Base-by-base conservation (phyloP, 2,329 filamentous ascomycete species). In the Arthroderma uncinatum region DNA sequence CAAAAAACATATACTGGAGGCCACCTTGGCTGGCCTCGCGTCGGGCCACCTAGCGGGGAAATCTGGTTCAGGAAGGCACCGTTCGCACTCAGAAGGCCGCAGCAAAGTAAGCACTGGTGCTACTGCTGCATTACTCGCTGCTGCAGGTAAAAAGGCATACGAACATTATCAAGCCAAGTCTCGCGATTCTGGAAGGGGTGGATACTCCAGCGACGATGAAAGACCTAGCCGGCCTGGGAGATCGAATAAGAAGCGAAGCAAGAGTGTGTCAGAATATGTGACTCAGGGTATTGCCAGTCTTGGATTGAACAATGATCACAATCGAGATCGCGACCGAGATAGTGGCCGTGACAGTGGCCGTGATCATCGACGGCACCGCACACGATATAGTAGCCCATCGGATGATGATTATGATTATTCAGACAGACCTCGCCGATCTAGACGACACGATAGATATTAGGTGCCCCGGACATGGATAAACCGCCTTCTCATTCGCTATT, bases 21-120 rank as follows among this genome's bases (percentile, higher is more conserved):
- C 91, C 37, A 90, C 94, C 57, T 81, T 96, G 59, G 91, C 90
- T 66, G 92, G 92, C 71, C 80, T 96, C 48, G 82, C 92, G 33
- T 87, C 89, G 47, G 95, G 90, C 72, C 86, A 88, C 56, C 75
- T 95, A 60, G 82, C 95, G 69, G 91, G 95, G 67, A 91, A 91
- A 19, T 82, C 86, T 14, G 79, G 83, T 48, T 89, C 86, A 28
- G 88, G 86, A 2, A 78, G 81, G 50, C 78, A 48, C 23, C 56
- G 56, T 16, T 55, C 56, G 16, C 58, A 53, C 9, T 56, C 55
- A 53, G 48, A 80, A 54, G 69, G 68, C 28, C 63, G 67, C 36
- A 65, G 67, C 33, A 69, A 67, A 55, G 73, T 71, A 54, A 68
- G 73, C 36, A 61, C 76, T 37, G 75, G 73, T 42, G 68, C 74